Conservation (phyloP, 202 grass and related monocot genomes). For the Panicum virgatum region DNA sequence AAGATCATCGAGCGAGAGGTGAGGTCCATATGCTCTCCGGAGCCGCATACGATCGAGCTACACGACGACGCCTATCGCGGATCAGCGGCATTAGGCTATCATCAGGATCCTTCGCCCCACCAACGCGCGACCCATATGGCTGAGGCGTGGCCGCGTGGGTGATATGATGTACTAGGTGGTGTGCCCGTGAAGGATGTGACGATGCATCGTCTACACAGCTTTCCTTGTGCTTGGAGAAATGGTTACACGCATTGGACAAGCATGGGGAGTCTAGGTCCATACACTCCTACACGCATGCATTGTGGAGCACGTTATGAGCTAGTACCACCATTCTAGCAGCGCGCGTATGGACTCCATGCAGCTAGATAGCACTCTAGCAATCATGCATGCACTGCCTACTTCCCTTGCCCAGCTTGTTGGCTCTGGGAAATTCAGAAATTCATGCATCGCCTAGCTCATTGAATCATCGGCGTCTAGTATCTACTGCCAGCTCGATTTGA, state of each 20-base stretch:
- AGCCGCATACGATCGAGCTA: too few species aligned
- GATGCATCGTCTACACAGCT: not conserved
- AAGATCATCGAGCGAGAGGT: too few species aligned
- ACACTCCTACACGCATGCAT: not conserved
- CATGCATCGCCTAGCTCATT: not conserved
- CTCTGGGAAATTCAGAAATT: not conserved
- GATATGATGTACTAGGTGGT: not conserved
- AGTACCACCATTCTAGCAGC: not conserved
- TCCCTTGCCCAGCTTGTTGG: too few species aligned
- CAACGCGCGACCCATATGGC: not conserved
- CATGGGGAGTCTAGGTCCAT: not conserved
- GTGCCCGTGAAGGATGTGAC: not conserved
- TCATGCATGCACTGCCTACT: not conserved
- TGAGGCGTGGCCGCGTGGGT: too few species aligned
- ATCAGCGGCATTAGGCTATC: too few species aligned
- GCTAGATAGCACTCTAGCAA: not conserved
- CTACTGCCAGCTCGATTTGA: slow-evolving; percentile 14
- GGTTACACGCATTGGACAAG: too few species aligned
- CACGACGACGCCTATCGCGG: too few species aligned
- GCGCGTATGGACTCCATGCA: not conserved
- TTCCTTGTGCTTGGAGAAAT: slow-evolving; percentile 20
- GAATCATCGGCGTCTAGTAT: not conserved
- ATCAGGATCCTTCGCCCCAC: not conserved
- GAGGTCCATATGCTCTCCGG: too few species aligned
- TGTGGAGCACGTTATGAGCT: not conserved